Evolutionary conservation across 192 early-diverging fungal species (phyloP).

Genomic region (Fimicolochytrium jonesii): DNA sequence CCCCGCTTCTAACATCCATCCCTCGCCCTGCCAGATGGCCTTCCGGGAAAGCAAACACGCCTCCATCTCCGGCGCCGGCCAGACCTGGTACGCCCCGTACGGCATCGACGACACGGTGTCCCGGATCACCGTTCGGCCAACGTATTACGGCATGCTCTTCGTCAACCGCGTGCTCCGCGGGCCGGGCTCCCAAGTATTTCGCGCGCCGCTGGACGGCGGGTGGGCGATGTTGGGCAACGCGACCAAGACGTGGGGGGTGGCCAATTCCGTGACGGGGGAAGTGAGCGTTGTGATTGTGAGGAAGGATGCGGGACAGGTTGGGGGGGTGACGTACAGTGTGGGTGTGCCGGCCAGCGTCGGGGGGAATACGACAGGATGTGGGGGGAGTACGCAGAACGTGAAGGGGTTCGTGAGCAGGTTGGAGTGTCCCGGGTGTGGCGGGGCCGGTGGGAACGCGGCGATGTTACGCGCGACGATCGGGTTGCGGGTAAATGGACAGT

Average conservation of each 20-base stretch:
- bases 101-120: not conserved
- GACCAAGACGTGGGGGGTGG: slow-evolving; percentile 16
- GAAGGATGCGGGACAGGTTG: not conserved
- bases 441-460: no score
- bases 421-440: not conserved
- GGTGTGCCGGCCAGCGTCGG: no score
- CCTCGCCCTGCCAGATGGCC: no score
- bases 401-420: slow-evolving; percentile 9
- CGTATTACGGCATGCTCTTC: slow-evolving; percentile 20
- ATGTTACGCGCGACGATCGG: slow-evolving; percentile 7
- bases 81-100: slow-evolving; percentile 20
- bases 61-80: slow-evolving; percentile 14
- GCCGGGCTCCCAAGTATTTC: not conserved
- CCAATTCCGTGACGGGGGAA: not conserved
- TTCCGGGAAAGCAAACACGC: slow-evolving; percentile 7
- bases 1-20: not conserved
- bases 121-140: not conserved
- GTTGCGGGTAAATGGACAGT: slow-evolving; percentile 12
- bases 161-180: slow-evolving; percentile 13
- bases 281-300: slow-evolving; percentile 1
- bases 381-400: not conserved
- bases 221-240: slow-evolving; percentile 14
- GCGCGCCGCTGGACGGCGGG: slow-evolving; percentile 6
- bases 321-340: not conserved
- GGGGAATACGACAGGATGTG: not conserved